Base-by-base conservation (phyloP, 1,284 basidiomycete genomes). In the Leccinum holopus region DNA sequence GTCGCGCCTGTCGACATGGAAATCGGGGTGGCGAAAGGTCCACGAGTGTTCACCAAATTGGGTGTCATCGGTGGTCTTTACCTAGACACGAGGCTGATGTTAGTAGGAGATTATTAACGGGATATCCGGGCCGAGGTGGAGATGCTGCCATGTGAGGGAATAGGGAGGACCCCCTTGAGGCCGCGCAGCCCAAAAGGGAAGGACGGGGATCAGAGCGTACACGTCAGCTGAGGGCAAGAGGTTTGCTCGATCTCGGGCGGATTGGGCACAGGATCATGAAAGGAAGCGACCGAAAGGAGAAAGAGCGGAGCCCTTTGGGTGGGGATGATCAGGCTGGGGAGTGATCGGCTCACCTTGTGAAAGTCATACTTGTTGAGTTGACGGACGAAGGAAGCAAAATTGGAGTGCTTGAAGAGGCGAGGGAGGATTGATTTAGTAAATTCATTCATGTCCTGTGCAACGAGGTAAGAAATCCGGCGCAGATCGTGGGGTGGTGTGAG, bases 301-400 rank as follows among this genome's bases (percentile, higher is more conserved):
- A 57, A 59, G 5, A 6, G 57, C 18, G 33, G 55, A 47, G 18
- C 1, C 18, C n/a, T 47, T 10, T 18, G 44, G 11, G 44, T 18
- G 44, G 44, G 18, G n/a, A 47, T 47, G 44, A 47, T 47, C 44
- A 18, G 9, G 18, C 10, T 57, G 55, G 59, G 37, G 18, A 35
- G 55, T 51, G 61, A 69, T 62, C 65, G 47, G 61, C 79, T 70
- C 60, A 89, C 92, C 81, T 98, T 98, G 82, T 97, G 95, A 72
- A 98, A 98, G 72, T 97, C 96, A 74, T 98, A 98, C 80, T 98
- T 98, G 85, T 98, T 98, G 49, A 98, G 82, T 77, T 98, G 96
- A 10, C 95, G 84, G 4, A 97, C 94, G 72, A 97, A 97, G 61
- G 86, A 89, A 32, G 95, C 95, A 76, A 98, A 98, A 73, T 98